Evolutionary conservation across 192 early-diverging fungal species (phyloP), one percentile per base, ranked within the genome.

Genomic region (Podila horticola): DNA sequence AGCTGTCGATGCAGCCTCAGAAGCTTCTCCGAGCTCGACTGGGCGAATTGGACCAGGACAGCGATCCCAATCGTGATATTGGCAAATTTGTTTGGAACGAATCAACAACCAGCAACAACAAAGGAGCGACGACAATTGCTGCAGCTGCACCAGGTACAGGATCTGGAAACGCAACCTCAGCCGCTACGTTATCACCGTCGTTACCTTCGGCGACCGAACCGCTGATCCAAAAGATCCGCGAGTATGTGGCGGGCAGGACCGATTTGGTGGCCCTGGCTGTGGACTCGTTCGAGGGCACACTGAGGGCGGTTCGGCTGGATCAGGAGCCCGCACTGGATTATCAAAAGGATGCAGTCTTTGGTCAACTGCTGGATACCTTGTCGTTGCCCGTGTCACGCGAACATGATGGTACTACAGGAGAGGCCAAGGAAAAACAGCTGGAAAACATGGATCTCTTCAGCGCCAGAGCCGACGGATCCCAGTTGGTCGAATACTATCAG

Each of bases 1-100:
- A 71, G 31, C 65, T 90, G 15, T 74, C 83, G 11, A 20, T 71
- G 4, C 87, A 90, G 58, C 88, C 88, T 0, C 66, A 68, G 30
- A 74, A 65, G 17, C 20, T 85, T 28, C 28, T 87, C 1, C 67
- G 83, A 33, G 65, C 82, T 6, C 19, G 76, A 45, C 58, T 87
- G n/a, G 64, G 60, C 5, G 71, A 86, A 41, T 29, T 85, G 49
- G 74, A 79, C 26, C 57, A 49, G 7, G 61, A 72, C 4, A 66
- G 72, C 15, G 71, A 82, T 66, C 64, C 71, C 8, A 74, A 76
- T 24, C 79, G 82, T 33, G 79, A 85, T 63, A 68, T 82, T 74
- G 75, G 82, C 4, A 66, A 28, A 19, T 69, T 72, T 52, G 15
- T 83, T 5, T 72, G 74, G 74, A 62, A 70, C 26, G 64, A 61